These are phyloP conservation scores for Linum usitatissimum DNA, from an alignment of 345 rosid genomes.

Conservation along the genomic window DNA sequence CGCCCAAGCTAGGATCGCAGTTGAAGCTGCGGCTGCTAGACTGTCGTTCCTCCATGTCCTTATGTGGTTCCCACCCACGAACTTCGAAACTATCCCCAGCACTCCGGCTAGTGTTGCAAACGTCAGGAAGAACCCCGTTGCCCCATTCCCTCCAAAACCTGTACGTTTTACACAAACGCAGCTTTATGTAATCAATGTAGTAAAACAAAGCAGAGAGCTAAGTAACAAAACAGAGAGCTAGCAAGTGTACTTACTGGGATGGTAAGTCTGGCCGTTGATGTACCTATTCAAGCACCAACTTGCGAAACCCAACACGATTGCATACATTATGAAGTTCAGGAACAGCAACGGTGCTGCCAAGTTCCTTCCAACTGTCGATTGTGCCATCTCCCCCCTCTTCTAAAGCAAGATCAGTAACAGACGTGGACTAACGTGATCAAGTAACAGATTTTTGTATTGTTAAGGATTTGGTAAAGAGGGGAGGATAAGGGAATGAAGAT, in stretches of 20 bases:
- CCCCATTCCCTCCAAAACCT: slow-evolving; percentile 93
- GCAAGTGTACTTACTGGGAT: slow-evolving; percentile 46
- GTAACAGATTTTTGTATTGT: neutral
- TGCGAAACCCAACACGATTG: slow-evolving; percentile 65
- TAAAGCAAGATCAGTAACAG: neutral
- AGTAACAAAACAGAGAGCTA: neutral
- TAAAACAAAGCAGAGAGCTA: neutral
- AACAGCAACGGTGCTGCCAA: slow-evolving; percentile 84
- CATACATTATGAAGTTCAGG: slow-evolving; percentile 67
- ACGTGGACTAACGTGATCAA: neutral
- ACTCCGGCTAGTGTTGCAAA: slow-evolving; percentile 55
- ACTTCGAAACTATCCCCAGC: slow-evolving; percentile 57
- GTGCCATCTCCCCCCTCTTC: slow-evolving; percentile 29
- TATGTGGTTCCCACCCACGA: slow-evolving; percentile 61
- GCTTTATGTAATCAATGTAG: neutral
- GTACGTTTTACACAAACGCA: neutral
- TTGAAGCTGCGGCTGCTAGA: slow-evolving; percentile 63
- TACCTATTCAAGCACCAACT: slow-evolving; percentile 69
- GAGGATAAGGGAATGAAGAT: neutral
- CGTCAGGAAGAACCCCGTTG: slow-evolving; percentile 61
- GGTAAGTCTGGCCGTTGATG: slow-evolving; percentile 69
- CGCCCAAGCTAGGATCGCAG: slow-evolving; percentile 68
- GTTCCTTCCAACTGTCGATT: slow-evolving; percentile 58
- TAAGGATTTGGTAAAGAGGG: neutral
- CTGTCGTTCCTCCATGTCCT: slow-evolving; percentile 76